These are phyloP conservation scores for Diaporthe eres DNA, from an alignment of 2,329 filamentous ascomycete species.

Conservation along the genomic window DNA sequence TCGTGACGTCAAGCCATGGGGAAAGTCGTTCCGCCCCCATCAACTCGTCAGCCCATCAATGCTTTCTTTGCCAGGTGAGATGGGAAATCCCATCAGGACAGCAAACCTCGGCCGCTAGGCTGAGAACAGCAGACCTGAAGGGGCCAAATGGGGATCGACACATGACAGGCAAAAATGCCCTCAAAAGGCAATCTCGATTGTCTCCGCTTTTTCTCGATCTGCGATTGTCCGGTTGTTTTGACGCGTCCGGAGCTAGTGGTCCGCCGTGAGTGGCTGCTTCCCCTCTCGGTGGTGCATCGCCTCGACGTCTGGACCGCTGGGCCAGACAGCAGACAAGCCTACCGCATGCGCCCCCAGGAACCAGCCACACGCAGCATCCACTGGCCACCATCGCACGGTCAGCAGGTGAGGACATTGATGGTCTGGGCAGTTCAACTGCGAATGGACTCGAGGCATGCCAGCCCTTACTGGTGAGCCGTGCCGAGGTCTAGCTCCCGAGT, in stretches of 20 bases:
- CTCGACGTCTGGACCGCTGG: neutral
- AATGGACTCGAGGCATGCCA: neutral
- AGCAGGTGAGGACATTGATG: conserved; percentile 19
- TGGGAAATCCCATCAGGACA: conserved; percentile 3
- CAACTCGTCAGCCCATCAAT: conserved; percentile 27
- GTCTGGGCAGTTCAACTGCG: neutral
- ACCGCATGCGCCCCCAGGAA: neutral
- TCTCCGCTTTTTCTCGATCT: conserved; percentile 22
- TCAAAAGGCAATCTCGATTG: conserved; percentile 27
- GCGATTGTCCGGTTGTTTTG: neutral
- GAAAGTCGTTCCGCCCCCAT: neutral
- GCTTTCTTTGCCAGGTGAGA: neutral
- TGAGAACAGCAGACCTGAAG: neutral
- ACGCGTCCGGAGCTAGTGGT: conserved; percentile 2
- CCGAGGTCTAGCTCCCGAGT: neutral
- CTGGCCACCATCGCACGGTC: neutral
- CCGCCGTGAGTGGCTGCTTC: neutral
- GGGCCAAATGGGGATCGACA: conserved; percentile 14
- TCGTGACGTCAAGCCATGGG: conserved; percentile 17
- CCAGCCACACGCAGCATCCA: neutral
- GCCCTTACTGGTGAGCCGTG: neutral
- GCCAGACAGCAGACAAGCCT: neutral
- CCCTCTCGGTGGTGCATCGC: neutral
- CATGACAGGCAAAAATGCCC: conserved; percentile 18
- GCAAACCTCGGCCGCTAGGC: neutral